These are phyloP conservation scores for Schizosaccharomyces lindneri DNA, from an alignment of 805 yeast species.

Conservation along the genomic window DNA sequence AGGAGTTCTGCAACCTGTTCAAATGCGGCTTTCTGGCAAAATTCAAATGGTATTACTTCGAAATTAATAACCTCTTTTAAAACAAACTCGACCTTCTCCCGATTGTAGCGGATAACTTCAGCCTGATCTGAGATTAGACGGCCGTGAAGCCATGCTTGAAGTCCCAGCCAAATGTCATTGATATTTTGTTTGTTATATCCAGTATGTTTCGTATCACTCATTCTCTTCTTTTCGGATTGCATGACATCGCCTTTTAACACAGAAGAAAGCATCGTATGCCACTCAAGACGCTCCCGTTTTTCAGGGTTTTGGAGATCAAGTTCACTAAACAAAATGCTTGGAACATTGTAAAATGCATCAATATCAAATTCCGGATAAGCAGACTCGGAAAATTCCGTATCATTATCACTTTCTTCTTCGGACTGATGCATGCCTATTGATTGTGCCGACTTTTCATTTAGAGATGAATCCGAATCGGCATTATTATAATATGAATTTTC, in stretches of 20 bases:
- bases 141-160: conserved; percentile 58
- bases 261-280: conserved; percentile 82
- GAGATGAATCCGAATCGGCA: not conserved
- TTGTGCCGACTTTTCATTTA: not conserved
- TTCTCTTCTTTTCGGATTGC: conserved; percentile 59
- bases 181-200: conserved; percentile 19
- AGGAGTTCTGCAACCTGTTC: conserved; percentile 32
- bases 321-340: conserved; percentile 1
- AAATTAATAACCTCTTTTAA: conserved; percentile 45
- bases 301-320: conserved; percentile 13
- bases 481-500: not conserved
- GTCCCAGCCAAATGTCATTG: conserved; percentile 60
- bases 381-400: not conserved
- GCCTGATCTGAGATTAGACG: conserved; percentile 59
- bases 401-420: not conserved
- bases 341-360: not conserved
- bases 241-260: conserved; percentile 91
- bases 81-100: conserved; percentile 48
- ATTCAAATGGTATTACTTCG: conserved; percentile 24
- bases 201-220: conserved; percentile 11
- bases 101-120: conserved; percentile 36
- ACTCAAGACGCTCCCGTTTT: conserved; percentile 52
- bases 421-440: not conserved
- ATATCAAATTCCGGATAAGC: not conserved
- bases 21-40: conserved; percentile 10